A percentile compares a stretch with the other conserved stretches of the same genome.
These are phyloP conservation scores for Fraxinus cuspidata DNA, from an alignment of 257 asterid species.

Conservation along the genomic window DNA sequence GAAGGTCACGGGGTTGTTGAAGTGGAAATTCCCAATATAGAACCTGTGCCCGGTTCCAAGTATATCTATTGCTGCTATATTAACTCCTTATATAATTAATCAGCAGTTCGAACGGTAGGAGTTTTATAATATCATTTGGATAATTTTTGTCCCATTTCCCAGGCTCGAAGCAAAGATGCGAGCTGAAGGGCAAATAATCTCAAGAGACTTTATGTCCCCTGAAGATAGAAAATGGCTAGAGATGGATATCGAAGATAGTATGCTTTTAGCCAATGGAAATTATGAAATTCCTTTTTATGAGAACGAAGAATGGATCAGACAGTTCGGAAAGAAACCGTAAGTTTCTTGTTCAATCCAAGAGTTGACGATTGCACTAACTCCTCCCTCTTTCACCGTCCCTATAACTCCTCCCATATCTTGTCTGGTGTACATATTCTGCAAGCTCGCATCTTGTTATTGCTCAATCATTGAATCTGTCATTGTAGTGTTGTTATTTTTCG, in stretches of 20 bases:
- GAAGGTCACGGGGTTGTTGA: conserved; percentile 99
- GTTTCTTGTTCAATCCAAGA: conserved; percentile 40
- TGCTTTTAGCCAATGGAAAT: conserved; percentile 54
- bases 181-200: conserved; percentile 79
- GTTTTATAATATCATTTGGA: conserved; percentile 21
- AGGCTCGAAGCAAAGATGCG: conserved; percentile 97
- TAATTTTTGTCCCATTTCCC: conserved; percentile 21
- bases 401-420: not conserved
- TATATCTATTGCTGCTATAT: conserved; percentile 37
- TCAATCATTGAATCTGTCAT: not conserved
- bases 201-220: conserved; percentile 87
- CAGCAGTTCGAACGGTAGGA: conserved; percentile 13
- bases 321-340: conserved; percentile 82
- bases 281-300: conserved; percentile 84
- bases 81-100: not conserved
- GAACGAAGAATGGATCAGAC: conserved; percentile 70
- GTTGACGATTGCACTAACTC: conserved; percentile 1
- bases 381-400: not conserved
- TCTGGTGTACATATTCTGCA: not conserved
- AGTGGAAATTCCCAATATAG: conserved; percentile 79
- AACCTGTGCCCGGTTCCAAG: conserved; percentile 97
- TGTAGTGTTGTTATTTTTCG: not conserved
- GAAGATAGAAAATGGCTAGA: conserved; percentile 97
- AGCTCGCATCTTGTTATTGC: conserved; percentile 14
- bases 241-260: conserved; percentile 90